A percentile compares a stretch with the other conserved stretches of the same genome.
phyloP scores from a whole-genome alignment of 2,329 filamentous ascomycete genomes.

The Pyrenophora seminiperda region DNA sequence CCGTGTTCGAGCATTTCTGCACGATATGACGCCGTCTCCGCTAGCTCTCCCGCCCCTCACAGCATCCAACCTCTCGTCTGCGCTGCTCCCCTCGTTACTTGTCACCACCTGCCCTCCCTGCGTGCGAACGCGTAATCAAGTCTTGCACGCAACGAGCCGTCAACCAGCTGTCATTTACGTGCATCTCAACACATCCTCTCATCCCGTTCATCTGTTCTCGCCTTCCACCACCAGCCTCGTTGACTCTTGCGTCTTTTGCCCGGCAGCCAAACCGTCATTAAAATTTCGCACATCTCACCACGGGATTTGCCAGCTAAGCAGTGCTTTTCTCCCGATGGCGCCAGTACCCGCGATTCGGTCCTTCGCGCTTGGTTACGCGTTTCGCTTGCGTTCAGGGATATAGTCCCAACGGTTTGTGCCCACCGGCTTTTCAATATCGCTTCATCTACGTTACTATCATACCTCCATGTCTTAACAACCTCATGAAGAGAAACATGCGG shows the following conservation, averaged over 20 bases:
- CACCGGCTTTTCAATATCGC: slow-evolving; percentile 4
- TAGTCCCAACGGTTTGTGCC: too few species aligned
- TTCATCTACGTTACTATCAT: slow-evolving; percentile 1
- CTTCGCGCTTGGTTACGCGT: too few species aligned
- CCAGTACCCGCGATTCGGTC: too few species aligned
- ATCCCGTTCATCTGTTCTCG: too few species aligned
- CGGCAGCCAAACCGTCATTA: too few species aligned
- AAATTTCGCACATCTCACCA: too few species aligned
- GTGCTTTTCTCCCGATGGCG: too few species aligned
- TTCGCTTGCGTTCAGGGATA: too few species aligned
- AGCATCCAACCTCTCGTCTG: slow-evolving; percentile 18
- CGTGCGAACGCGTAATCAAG: slow-evolving; percentile 25
- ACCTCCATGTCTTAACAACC: slow-evolving; percentile 8
- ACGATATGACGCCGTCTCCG: slow-evolving; percentile 15
- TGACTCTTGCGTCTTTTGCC: too few species aligned
- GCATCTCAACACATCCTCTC: slow-evolving; percentile 22
- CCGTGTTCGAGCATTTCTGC: slow-evolving; percentile 12
- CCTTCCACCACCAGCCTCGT: slow-evolving; percentile 1
- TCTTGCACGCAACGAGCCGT: slow-evolving; percentile 7
- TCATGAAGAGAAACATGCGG: not conserved
- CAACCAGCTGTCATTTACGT: slow-evolving; percentile 12
- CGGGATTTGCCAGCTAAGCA: too few species aligned
- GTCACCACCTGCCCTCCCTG: slow-evolving; percentile 15
- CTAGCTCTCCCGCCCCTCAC: slow-evolving; percentile 30
- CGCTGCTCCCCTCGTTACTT: slow-evolving; percentile 4